Evolutionary conservation across 805 yeast genomes (phyloP).

Genomic region (Starmerella asiatica): DNA sequence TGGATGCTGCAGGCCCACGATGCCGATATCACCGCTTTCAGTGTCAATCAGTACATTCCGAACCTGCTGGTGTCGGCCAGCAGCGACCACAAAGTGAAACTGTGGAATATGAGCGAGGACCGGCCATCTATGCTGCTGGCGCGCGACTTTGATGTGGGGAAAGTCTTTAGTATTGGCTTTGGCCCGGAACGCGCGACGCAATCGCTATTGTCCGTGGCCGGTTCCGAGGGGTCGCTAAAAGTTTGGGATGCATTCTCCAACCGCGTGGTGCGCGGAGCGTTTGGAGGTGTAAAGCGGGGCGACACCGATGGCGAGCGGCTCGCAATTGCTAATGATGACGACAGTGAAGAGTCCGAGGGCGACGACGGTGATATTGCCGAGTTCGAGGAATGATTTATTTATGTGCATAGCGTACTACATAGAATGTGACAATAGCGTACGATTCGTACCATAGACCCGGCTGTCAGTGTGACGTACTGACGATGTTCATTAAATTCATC

Average conservation of each 20-base stretch:
- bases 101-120: conserved; percentile 62
- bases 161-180: conserved; percentile 68
- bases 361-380: conserved; percentile 13
- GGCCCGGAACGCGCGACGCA: conserved; percentile 79
- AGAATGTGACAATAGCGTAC: neutral
- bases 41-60: conserved; percentile 49
- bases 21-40: conserved; percentile 75
- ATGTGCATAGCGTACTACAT: neutral
- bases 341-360: conserved; percentile 9
- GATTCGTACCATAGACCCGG: too few species aligned
- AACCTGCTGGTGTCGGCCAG: conserved; percentile 78
- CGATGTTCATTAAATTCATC: too few species aligned
- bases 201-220: conserved; percentile 77
- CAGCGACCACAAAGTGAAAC: conserved; percentile 69
- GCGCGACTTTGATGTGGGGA: conserved; percentile 89
- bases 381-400: too few species aligned
- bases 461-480: too few species aligned
- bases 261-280: conserved; percentile 56
- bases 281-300: conserved; percentile 31
- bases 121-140: conserved; percentile 77
- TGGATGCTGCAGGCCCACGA: conserved; percentile 98
- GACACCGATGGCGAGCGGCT: conserved; percentile 10
- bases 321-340: conserved; percentile 15
- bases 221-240: conserved; percentile 69
- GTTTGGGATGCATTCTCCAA: conserved; percentile 89